A percentile compares a stretch with the other conserved stretches of the same genome.
These are phyloP conservation scores for Pythium apleroticum DNA, from an alignment of 352 stramenopile species.

Conservation along the genomic window DNA sequence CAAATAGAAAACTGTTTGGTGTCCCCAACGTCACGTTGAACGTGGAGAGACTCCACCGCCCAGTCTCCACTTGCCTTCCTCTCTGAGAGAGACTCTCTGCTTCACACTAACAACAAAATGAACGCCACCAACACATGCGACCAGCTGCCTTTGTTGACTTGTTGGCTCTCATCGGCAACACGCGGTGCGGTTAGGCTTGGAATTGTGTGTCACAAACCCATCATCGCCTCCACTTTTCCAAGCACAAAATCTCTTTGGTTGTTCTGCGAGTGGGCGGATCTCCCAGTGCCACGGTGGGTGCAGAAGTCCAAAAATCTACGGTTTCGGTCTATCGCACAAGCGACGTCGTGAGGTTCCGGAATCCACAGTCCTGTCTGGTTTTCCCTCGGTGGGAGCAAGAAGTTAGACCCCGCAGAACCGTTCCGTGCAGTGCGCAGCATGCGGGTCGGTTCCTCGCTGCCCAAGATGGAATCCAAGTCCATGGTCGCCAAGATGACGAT, in stretches of 20 bases:
- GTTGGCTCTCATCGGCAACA: background rate
- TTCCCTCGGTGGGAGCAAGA: background rate
- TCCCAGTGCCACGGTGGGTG: background rate
- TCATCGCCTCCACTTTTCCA: background rate
- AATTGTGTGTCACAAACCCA: background rate
- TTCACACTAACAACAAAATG: too few relatives aligned
- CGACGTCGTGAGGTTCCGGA: background rate
- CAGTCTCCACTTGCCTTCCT: too few relatives aligned
- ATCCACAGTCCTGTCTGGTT: background rate
- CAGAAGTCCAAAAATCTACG: background rate
- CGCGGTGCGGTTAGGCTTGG: background rate
- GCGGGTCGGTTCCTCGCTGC: constrained; percentile 13
- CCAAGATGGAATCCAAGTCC: constrained; percentile 25
- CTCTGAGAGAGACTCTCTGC: too few relatives aligned
- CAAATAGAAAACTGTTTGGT: too few relatives aligned
- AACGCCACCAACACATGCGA: background rate
- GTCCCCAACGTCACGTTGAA: too few relatives aligned
- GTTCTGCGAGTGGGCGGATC: too few relatives aligned
- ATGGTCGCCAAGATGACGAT: constrained; percentile 13
- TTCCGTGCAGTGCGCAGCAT: constrained; percentile 11
- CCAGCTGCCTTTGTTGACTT: background rate
- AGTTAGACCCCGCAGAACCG: constrained; percentile 3
- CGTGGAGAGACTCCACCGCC: too few relatives aligned
- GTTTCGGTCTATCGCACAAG: background rate
- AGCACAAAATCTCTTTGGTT: background rate